Conservation (phyloP, 2,329 filamentous ascomycete species). For the Emydomyces testavorans region DNA sequence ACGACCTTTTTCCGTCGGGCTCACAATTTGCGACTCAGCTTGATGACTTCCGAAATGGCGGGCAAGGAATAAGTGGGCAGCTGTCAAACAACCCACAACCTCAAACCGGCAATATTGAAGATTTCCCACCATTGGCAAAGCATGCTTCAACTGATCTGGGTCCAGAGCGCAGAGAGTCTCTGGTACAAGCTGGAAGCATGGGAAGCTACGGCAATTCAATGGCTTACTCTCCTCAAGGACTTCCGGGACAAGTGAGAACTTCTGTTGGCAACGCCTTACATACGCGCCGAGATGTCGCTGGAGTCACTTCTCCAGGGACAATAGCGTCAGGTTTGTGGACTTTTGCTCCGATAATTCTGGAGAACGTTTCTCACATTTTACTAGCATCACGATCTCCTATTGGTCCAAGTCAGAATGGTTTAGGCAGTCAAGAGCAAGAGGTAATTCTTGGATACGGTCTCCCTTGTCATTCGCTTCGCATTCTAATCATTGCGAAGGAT, state of each 20-base stretch:
- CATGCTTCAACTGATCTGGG: constrained; percentile 21
- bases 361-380: constrained; percentile 12
- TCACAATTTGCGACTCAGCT: constrained; percentile 42
- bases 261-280: constrained; percentile 28
- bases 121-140: constrained; percentile 50
- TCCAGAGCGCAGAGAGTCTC: constrained; percentile 14
- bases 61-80: constrained; percentile 43
- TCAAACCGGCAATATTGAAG: constrained; percentile 47
- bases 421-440: constrained; percentile 35
- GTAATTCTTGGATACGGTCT: constrained; percentile 15
- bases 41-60: constrained; percentile 48
- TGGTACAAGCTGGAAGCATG: constrained; percentile 36
- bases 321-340: constrained; percentile 23
- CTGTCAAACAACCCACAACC: constrained; percentile 41
- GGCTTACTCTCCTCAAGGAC: constrained; percentile 35
- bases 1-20: constrained; percentile 37
- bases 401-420: constrained; percentile 34
- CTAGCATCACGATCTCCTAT: constrained; percentile 34
- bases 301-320: constrained; percentile 29
- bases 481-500: constrained; percentile 26
- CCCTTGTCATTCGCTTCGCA: background rate
- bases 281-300: constrained; percentile 25
- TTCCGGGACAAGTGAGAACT: constrained; percentile 26
- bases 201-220: constrained; percentile 32
- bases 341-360: constrained; percentile 9